These are phyloP conservation scores for Ceratobasidium sp. DNA, from an alignment of 1,284 basidiomycete genomes.

Conservation along the genomic window DNA sequence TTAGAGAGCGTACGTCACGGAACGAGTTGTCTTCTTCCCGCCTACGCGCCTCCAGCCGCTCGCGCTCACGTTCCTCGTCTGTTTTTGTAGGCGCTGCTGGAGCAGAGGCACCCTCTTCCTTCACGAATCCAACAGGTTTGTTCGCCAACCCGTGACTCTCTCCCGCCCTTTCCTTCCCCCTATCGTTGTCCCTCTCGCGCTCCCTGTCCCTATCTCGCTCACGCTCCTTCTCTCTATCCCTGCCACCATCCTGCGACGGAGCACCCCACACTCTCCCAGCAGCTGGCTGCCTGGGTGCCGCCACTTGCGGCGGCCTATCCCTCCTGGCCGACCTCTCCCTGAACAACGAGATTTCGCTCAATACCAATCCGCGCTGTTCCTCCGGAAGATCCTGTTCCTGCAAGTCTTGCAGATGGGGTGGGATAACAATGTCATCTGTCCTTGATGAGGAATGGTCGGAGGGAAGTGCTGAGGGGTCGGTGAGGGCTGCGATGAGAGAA, in stretches of 20 bases:
- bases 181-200: slow-evolving; percentile 63
- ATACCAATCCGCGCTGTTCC: slow-evolving; percentile 90
- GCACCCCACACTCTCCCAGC: slow-evolving; percentile 42
- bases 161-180: slow-evolving; percentile 71
- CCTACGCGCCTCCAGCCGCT: slow-evolving; percentile 75
- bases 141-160: slow-evolving; percentile 72
- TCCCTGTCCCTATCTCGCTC: slow-evolving; percentile 82
- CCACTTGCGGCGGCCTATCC: slow-evolving; percentile 65
- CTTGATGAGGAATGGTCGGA: slow-evolving; percentile 74
- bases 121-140: slow-evolving; percentile 84
- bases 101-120: slow-evolving; percentile 59
- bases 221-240: slow-evolving; percentile 65
- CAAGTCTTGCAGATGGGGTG: slow-evolving; percentile 93
- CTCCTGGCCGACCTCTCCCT: slow-evolving; percentile 86
- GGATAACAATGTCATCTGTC: slow-evolving; percentile 66
- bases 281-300: slow-evolving; percentile 57
- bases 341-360: slow-evolving; percentile 95
- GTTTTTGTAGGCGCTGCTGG: slow-evolving; percentile 64
- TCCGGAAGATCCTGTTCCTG: slow-evolving; percentile 97
- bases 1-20: slow-evolving; percentile 74
- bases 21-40: slow-evolving; percentile 84
- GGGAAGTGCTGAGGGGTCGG: slow-evolving; percentile 64
- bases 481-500: slow-evolving; percentile 52
- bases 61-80: slow-evolving; percentile 85
- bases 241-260: slow-evolving; percentile 45